Conservation (phyloP, 805 yeast species). For the Candida wancherniae region DNA sequence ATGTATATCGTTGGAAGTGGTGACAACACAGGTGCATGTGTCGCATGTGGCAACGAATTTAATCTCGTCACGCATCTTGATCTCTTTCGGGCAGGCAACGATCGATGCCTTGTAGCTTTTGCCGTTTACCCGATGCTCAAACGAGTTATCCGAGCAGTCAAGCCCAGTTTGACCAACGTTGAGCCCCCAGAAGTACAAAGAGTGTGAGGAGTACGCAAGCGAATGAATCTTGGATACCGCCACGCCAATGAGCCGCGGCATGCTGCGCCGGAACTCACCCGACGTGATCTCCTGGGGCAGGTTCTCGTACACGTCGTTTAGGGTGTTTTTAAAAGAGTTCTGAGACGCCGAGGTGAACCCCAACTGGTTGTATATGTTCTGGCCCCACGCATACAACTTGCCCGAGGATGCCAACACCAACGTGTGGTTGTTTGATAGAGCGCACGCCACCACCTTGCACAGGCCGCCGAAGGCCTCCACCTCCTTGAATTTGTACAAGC, state of each 20-base stretch:
- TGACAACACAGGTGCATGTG: slow-evolving; percentile 60
- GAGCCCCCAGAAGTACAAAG: slow-evolving; percentile 67
- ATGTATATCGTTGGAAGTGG: slow-evolving; percentile 55
- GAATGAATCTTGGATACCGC: slow-evolving; percentile 70
- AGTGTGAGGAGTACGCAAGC: slow-evolving; percentile 47
- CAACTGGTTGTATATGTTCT: slow-evolving; percentile 60
- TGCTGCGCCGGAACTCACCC: slow-evolving; percentile 36
- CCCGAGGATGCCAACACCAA: slow-evolving; percentile 50
- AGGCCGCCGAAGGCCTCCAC: slow-evolving; percentile 35
- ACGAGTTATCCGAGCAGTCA: slow-evolving; percentile 1
- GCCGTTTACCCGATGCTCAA: slow-evolving; percentile 25
- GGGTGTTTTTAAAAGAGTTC: slow-evolving; percentile 16
- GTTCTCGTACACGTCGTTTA: slow-evolving; percentile 27
- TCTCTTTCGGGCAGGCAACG: slow-evolving; percentile 35
- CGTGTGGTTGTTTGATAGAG: slow-evolving; percentile 64
- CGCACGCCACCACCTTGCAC: slow-evolving; percentile 27
- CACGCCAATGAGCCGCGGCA: slow-evolving; percentile 34
- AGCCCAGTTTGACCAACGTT: slow-evolving; percentile 71
- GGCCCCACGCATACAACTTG: slow-evolving; percentile 76
- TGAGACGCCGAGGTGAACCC: slow-evolving; percentile 37
- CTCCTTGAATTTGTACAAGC: slow-evolving; percentile 40
- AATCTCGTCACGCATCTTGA: slow-evolving; percentile 46
- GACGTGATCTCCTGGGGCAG: slow-evolving; percentile 37
- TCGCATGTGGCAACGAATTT: slow-evolving; percentile 62
- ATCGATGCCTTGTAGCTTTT: slow-evolving; percentile 33